Conservation (phyloP, 805 yeast genomes). For the Ogataea angusta region DNA sequence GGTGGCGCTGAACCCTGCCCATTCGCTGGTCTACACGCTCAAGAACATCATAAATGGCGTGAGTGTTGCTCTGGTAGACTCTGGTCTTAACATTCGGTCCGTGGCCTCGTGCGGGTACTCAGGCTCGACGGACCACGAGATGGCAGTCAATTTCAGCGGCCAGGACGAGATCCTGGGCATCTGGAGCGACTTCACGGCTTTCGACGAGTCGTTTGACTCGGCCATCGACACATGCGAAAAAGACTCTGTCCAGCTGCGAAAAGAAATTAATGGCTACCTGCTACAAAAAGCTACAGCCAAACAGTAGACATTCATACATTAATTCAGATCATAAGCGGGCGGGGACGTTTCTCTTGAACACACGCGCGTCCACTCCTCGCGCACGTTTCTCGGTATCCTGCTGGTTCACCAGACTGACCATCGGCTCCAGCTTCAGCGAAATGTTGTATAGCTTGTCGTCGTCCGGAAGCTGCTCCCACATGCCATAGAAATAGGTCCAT, state of each 20-base stretch:
- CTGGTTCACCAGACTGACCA: slow-evolving; percentile 39
- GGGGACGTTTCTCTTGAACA: neutral
- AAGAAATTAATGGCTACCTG: slow-evolving; percentile 44
- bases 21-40: slow-evolving; percentile 36
- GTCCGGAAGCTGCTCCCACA: slow-evolving; percentile 60
- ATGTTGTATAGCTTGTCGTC: slow-evolving; percentile 78
- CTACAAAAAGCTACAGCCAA: slow-evolving; percentile 12
- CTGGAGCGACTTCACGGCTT: slow-evolving; percentile 43
- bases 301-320: neutral
- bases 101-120: slow-evolving; percentile 61
- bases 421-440: slow-evolving; percentile 75
- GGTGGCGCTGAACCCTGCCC: slow-evolving; percentile 42
- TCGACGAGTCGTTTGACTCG: slow-evolving; percentile 32
- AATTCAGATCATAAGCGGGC: neutral
- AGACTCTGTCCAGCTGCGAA: slow-evolving; percentile 44
- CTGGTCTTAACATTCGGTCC: slow-evolving; percentile 78
- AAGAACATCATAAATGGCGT: slow-evolving; percentile 55
- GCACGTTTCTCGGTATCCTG: slow-evolving; percentile 9
- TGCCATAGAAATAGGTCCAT: slow-evolving; percentile 51
- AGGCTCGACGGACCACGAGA: slow-evolving; percentile 15
- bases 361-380: slow-evolving; percentile 12
- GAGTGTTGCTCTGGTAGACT: slow-evolving; percentile 75
- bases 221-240: slow-evolving; percentile 32
- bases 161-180: slow-evolving; percentile 59
- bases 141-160: slow-evolving; percentile 40